These are phyloP conservation scores for Protea cynaroides DNA, from an alignment of 164 flowering plant species.

Conservation along the genomic window DNA sequence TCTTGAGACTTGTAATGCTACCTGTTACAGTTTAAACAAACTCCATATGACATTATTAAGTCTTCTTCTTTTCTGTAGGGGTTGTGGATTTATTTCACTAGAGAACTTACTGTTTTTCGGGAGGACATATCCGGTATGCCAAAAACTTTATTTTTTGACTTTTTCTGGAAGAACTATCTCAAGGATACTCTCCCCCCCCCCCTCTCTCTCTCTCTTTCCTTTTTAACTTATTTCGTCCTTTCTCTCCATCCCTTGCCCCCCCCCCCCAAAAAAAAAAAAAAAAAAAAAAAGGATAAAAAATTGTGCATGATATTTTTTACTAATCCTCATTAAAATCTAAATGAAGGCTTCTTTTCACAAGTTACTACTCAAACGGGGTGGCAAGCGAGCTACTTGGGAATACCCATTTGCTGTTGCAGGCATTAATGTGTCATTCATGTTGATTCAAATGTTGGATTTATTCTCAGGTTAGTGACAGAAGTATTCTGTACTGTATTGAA, in stretches of 20 bases:
- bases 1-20: not conserved
- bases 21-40: not conserved
- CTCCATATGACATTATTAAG: not conserved
- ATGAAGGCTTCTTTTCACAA: conserved; percentile 89
- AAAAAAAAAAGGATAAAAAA: not conserved
- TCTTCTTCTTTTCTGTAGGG: conserved; percentile 42
- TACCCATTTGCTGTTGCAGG: conserved; percentile 99
- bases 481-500: not conserved
- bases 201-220: not conserved
- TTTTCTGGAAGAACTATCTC: no score
- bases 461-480: conserved; percentile 45
- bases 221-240: not conserved
- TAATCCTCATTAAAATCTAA: conserved; percentile 43
- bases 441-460: conserved; percentile 91
- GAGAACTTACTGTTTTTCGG: conserved; percentile 90
- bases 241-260: not conserved
- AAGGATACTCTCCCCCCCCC: not conserved
- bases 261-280: no score
- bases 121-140: conserved; percentile 75
- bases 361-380: conserved; percentile 74
- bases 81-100: conserved; percentile 87
- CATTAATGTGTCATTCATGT: conserved; percentile 85
- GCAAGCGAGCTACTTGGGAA: conserved; percentile 91
- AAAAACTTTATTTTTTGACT: not conserved
- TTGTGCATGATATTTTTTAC: conserved; percentile 21